Evolutionary conservation across 495 filamentous ascomycete genomes (phyloP).

Genomic region (Lasiosphaeria miniovina): DNA sequence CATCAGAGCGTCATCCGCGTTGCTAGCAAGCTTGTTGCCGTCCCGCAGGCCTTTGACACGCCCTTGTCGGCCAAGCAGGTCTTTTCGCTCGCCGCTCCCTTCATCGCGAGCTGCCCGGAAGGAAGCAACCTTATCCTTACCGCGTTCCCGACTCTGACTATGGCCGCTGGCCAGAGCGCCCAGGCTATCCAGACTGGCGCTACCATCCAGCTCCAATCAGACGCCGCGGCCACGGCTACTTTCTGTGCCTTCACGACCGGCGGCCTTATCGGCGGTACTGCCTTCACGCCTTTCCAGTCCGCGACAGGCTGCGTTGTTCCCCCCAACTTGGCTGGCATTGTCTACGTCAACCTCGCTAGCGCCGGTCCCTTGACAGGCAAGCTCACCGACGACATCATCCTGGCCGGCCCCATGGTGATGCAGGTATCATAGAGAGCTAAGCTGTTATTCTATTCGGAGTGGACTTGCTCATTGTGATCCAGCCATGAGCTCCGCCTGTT

Average conservation of each 20-base stretch:
- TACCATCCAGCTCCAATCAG: slow-evolving; percentile 40
- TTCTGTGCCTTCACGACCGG: slow-evolving; percentile 59
- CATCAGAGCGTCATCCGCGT: slow-evolving; percentile 60
- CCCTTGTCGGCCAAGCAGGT: slow-evolving; percentile 55
- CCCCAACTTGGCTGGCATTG: slow-evolving; percentile 49
- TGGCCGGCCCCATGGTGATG: slow-evolving; percentile 53
- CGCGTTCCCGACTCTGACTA: slow-evolving; percentile 54
- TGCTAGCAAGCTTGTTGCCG: slow-evolving; percentile 42
- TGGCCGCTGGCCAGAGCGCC: slow-evolving; percentile 44
- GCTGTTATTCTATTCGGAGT: slow-evolving; percentile 1
- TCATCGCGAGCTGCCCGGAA: slow-evolving; percentile 58
- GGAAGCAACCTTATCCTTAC: slow-evolving; percentile 55
- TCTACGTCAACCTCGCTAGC: slow-evolving; percentile 53
- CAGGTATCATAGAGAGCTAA: slow-evolving; percentile 40
- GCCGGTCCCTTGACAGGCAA: slow-evolving; percentile 38
- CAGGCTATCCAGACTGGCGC: slow-evolving; percentile 42
- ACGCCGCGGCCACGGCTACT: slow-evolving; percentile 38
- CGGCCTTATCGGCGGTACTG: slow-evolving; percentile 48
- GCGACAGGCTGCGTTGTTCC: slow-evolving; percentile 51
- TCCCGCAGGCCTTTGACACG: slow-evolving; percentile 60
- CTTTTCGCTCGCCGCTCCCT: slow-evolving; percentile 62
- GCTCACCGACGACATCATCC: slow-evolving; percentile 49
- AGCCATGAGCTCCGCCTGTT: neutral
- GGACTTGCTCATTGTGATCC: slow-evolving; percentile 3
- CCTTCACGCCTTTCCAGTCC: slow-evolving; percentile 47